Conservation (phyloP, 495 filamentous ascomycete species). For the Neurospora sp. region DNA sequence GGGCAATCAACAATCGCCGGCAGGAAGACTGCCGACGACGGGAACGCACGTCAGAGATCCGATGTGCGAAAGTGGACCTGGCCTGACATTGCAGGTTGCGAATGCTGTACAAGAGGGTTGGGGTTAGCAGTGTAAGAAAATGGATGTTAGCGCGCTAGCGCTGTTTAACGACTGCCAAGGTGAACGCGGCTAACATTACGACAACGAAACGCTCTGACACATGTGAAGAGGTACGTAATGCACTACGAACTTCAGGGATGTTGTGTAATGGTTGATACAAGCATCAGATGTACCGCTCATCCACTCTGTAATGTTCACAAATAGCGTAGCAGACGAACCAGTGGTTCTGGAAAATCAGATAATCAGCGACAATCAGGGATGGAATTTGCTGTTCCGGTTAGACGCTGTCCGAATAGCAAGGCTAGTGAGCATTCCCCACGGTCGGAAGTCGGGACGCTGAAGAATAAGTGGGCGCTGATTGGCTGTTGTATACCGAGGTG, state of each 20-base stretch:
- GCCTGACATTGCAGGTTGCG: not conserved
- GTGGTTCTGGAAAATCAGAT: not conserved
- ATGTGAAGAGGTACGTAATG: not conserved
- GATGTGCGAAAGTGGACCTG: not conserved
- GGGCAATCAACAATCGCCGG: not conserved
- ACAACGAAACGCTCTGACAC: not conserved
- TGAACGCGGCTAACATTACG: not conserved
- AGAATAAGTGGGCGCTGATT: slow-evolving; percentile 7
- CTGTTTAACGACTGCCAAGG: not conserved
- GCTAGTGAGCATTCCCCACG: not conserved
- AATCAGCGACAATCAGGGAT: not conserved
- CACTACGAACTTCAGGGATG: not conserved
- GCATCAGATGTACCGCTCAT: not conserved
- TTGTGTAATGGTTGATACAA: not conserved
- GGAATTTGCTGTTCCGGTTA: not conserved
- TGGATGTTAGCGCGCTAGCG: not conserved
- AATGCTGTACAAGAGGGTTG: not conserved
- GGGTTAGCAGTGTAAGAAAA: not conserved
- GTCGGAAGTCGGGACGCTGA: not conserved
- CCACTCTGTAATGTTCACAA: not conserved
- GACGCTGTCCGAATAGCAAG: not conserved
- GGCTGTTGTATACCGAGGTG: slow-evolving; percentile 18
- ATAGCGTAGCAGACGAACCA: not conserved
- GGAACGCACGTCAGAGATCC: not conserved
- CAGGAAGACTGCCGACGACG: not conserved